These are phyloP conservation scores for Plasmodium sp. DNA, from an alignment of 169 alveolate genomes.

Conservation along the genomic window DNA sequence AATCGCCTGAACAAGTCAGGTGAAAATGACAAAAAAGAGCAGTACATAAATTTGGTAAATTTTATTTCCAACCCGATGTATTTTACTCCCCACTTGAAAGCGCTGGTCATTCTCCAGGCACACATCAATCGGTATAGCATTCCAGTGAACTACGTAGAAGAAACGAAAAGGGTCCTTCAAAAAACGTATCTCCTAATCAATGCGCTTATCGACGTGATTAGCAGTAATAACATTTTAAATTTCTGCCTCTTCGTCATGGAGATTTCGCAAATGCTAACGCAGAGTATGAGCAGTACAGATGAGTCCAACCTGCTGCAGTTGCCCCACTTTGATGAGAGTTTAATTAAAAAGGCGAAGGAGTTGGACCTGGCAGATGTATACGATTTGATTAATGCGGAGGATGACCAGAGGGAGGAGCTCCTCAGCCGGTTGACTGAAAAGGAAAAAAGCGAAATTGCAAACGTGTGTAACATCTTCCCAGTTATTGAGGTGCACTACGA, in stretches of 20 bases:
- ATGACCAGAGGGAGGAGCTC: conserved; percentile 91
- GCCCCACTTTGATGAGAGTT: conserved; percentile 90
- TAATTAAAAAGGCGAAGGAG: conserved; percentile 89
- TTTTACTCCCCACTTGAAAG: conserved; percentile 77
- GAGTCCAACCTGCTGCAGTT: conserved; percentile 93
- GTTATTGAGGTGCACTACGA: conserved; percentile 86
- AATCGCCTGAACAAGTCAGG: background rate
- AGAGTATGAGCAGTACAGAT: conserved; percentile 93
- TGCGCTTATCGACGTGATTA: conserved; percentile 98
- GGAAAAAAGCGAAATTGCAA: conserved; percentile 89
- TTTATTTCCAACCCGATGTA: conserved; percentile 54
- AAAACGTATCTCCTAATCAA: conserved; percentile 90
- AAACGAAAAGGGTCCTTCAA: conserved; percentile 85
- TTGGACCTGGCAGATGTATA: conserved; percentile 91
- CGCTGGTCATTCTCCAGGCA: conserved; percentile 89
- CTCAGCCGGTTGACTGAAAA: conserved; percentile 84
- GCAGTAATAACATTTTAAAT: conserved; percentile 95
- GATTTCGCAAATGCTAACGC: conserved; percentile 96
- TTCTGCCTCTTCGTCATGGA: conserved; percentile 98
- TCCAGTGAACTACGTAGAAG: conserved; percentile 88
- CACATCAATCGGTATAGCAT: conserved; percentile 94
- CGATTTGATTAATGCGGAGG: conserved; percentile 97
- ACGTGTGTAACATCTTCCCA: conserved; percentile 92
- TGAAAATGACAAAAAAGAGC: conserved; percentile 14
- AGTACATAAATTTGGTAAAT: conserved; percentile 7